Base-by-base conservation (phyloP, 495 filamentous ascomycete species). In the Cercophora sp. region DNA sequence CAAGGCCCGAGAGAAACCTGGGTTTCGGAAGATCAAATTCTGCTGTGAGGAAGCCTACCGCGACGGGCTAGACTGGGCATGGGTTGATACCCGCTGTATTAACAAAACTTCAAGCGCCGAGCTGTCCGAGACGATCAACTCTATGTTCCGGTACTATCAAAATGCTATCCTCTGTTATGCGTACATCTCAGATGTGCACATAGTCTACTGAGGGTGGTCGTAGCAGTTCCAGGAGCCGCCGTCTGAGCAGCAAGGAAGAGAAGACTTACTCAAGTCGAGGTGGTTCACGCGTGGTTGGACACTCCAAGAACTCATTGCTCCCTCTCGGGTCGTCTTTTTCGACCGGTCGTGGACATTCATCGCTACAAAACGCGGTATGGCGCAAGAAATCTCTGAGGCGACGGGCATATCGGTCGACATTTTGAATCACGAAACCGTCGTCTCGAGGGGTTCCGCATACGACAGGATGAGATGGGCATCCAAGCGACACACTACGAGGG, bases 91-190 rank as follows among this genome's bases (percentile, higher is more conserved):
- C 9, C 62, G 55, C 31, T 63, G 61, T 41, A 73, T 76, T 25
- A 62, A 74, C 59, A 70, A 73, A 50, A 54, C 22, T 9, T 70
- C 57, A 36, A 66, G 61, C 42, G 61, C 68, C 10, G 71, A 73
- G 57, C 64, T 73, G 1, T 61, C 64, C 10, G 63, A 69, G 37
- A 52, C 68, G 25, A 69, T 71, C 52, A 69, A 69, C 27, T 62
- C 67, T 23, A 68, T 74, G 71, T 60, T 41, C 25, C 34, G 34
- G 4, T 37, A n/a, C 34, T 37, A n/a, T 13, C 4, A 16, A 5
- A 16, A 37, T 11, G 34, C 34, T 13, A 15, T 37, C 11, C 5
- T 13, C 5, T 37, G 34, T 16, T 37, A n/a, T 16, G 34, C 34
- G 4, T 37, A 37, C 13, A 5, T 37, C 13, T 37, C 34, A 5